A percentile compares a stretch with the other conserved stretches of the same genome.
Conservation (phyloP, 176 grass and related monocot genomes). For the Juncus effusus region DNA sequence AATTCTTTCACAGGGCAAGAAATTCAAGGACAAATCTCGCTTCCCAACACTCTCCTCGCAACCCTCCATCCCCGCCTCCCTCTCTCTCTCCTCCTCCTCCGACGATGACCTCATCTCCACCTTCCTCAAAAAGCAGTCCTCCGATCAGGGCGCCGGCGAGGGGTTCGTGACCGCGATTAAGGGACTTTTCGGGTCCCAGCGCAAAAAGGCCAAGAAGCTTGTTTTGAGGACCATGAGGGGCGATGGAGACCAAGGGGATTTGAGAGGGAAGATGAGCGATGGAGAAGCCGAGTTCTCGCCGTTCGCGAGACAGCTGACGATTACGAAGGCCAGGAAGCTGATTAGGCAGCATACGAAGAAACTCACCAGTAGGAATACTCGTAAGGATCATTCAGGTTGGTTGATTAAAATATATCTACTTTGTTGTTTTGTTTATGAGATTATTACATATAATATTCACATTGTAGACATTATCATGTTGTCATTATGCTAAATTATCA, state of each 20-base stretch:
- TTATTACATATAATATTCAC: no score
- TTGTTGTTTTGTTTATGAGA: conserved; percentile 1
- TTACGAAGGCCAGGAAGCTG: conserved; percentile 86
- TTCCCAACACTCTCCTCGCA: conserved; percentile 44
- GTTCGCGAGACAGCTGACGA: conserved; percentile 90
- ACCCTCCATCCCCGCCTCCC: conserved; percentile 35
- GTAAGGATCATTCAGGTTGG: conserved; percentile 38
- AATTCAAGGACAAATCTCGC: conserved; percentile 85
- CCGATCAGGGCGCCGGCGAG: conserved; percentile 76
- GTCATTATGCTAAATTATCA: neutral
- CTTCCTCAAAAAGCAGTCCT: no score
- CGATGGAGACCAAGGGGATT: conserved; percentile 55
- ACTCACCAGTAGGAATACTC: conserved; percentile 42
- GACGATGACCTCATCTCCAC: no score
- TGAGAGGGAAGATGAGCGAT: conserved; percentile 71
- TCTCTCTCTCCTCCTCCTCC: no score
- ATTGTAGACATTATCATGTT: neutral
- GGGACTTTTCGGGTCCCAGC: conserved; percentile 82
- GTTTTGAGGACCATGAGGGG: conserved; percentile 89
- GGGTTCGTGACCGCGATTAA: conserved; percentile 87
- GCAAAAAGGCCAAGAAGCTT: conserved; percentile 74
- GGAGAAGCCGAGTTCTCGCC: conserved; percentile 83
- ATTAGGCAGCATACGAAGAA: conserved; percentile 85
- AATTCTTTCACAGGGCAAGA: conserved; percentile 98
- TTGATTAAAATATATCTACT: neutral